Percentiles rank a stretch among this genome's conserved stretches.
Evolutionary conservation across 495 filamentous ascomycete species (phyloP).

Genomic region (Annulohypoxylon stygium): DNA sequence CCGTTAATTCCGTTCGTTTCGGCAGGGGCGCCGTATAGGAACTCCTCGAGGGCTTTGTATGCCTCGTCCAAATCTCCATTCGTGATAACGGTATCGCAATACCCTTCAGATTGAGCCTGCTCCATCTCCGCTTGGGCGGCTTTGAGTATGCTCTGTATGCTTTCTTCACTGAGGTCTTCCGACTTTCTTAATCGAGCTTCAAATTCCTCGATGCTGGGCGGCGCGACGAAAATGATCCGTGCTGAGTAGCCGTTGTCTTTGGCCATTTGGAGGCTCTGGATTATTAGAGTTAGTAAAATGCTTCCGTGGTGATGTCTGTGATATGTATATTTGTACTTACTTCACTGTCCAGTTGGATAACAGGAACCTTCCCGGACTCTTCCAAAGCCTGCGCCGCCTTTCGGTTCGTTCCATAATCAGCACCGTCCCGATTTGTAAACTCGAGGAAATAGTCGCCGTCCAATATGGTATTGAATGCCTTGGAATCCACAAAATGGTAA

Average conservation of each 20-base stretch:
- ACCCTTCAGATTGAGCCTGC: constrained; percentile 69
- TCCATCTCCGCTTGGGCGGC: constrained; percentile 75
- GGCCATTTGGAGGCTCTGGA: constrained; percentile 77
- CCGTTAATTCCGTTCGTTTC: constrained; percentile 34
- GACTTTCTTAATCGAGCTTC: constrained; percentile 69
- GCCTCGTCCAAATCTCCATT: constrained; percentile 80
- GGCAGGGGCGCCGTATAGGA: constrained; percentile 19
- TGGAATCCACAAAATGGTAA: constrained; percentile 62
- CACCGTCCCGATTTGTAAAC: constrained; percentile 58
- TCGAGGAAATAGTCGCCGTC: constrained; percentile 67
- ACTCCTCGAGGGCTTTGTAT: constrained; percentile 51
- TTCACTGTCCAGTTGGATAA: constrained; percentile 70
- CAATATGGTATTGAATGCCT: constrained; percentile 63
- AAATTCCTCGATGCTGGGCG: constrained; percentile 72
- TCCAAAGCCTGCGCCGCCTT: constrained; percentile 60
- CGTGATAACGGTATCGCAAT: constrained; percentile 76
- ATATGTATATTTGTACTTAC: constrained; percentile 46
- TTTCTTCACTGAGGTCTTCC: constrained; percentile 73
- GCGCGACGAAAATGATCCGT: constrained; percentile 78
- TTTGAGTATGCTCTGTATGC: constrained; percentile 68
- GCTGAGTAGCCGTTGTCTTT: constrained; percentile 77
- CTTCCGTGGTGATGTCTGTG: neutral
- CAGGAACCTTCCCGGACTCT: constrained; percentile 62
- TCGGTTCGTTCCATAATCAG: constrained; percentile 61
- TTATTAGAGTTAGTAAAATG: constrained; percentile 28